Evolutionary conservation across 2,329 filamentous ascomycete genomes (phyloP), one percentile per base, ranked within the genome.

Genomic region (Diplodia intermedia): DNA sequence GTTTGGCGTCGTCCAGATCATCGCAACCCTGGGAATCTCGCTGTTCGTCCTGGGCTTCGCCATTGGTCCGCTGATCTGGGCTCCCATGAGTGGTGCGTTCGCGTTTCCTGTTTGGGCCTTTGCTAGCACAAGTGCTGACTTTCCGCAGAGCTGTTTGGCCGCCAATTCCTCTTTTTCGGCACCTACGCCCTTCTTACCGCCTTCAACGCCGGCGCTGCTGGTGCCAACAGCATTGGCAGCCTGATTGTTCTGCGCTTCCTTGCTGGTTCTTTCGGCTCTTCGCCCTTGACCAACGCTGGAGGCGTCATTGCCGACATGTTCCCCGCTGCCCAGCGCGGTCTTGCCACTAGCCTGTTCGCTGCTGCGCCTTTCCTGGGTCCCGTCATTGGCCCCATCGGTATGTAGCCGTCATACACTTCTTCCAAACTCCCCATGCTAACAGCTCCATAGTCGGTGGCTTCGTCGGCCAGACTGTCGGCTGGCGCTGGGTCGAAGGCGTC

Each of bases 21-120:
- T 89, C 8, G 85, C 83, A 49, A 88, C 86, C 29, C 81, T 90
- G 1, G 88, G 88, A 12, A 82, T 91, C 15, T 89, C 88, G 8
- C 79, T 90, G 20, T 90, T 89, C 74, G 88, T 90, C 15, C 72
- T 89, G 4, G 88, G 88, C 1, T 89, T 89, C 68, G 82, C 82
- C 40, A 81, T 90, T 66, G 69, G 69, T 0, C 88, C 88, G 0
- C 77, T 90, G 8, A 73, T 91, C 1, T 91, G 89, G 86, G 90
- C 89, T 3, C 89, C 89, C 0, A 36, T 73, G 57, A 71, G 70
- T 65, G 66, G 66, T 68, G 29, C 38, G 66, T 68, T 15, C 8
- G 4, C 15, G n/a, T 29, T 38, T 36, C 65, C 54, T n/a, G 26
- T 33, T 57, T 9, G 36, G 29, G n/a, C n/a, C 2, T 4, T 23